Evolutionary conservation across 306 rosid species (phyloP), one percentile per base, ranked within the genome.

Genomic region (Abrus pulchellus): DNA sequence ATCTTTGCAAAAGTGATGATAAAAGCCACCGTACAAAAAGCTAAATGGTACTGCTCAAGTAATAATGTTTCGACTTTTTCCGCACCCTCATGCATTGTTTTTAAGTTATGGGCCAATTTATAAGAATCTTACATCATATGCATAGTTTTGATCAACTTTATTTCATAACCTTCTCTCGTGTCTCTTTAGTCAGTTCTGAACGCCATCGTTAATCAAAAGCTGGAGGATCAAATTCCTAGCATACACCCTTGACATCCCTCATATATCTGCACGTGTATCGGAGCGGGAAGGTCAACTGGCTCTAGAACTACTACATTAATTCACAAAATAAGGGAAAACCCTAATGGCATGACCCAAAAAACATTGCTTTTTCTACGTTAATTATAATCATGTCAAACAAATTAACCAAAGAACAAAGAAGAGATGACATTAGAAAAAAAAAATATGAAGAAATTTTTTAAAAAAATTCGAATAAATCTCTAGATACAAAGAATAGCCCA

Each of bases 11-110:
- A 84, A 81, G 75, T 59, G 49, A 76, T 68, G 77, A 57, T 50
- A 68, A 82, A 80, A 64, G 87, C 48, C 71, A 57, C 52, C 8
- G 70, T 79, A 69, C 69, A 40, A 32, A 82, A 82, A 67, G 81
- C 47, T 53, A 48, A 27, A 38, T 12, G 62, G 50, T 57, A 33
- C 43, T 80, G 50, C 62, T 54, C 69, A 53, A 66, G 75, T 82
- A 85, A 79, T 63, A 48, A 70, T 70, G 47, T 67, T 32, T 9
- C 77, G 30, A 66, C 62, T 59, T 82, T 56, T 74, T 60, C 67
- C 79, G 54, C 72, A n/a, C 74, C 74, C 80, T 62, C 86, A 29
- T 84, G 71, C 78, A 84, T 79, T 82, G 81, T 85, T 44, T 81
- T 45, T 41, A 79, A 74, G 79, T 79, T 64, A 68, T 80, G 80